Percentiles rank a stretch among this genome's conserved stretches.
These are phyloP conservation scores for Isatis lusitanica DNA, from an alignment of 441 rosid genomes.

Conservation along the genomic window DNA sequence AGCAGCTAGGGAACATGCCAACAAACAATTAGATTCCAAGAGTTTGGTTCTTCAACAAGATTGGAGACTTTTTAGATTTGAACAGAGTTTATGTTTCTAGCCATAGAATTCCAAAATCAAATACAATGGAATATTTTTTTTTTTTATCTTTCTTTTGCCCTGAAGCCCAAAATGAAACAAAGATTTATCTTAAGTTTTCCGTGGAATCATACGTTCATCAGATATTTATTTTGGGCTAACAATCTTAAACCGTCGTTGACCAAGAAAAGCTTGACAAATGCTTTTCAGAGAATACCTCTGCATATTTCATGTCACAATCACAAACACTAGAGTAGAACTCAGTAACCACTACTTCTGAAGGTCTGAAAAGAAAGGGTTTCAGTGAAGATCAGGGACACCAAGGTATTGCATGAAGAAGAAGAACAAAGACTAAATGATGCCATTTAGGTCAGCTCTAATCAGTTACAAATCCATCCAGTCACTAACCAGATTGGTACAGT, in stretches of 20 bases:
- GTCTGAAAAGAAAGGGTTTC: background rate
- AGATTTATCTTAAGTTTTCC: constrained; percentile 4
- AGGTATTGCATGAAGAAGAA: constrained; percentile 3
- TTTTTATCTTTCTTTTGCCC: background rate
- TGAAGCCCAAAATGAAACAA: constrained; percentile 21
- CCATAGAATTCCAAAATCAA: constrained; percentile 15
- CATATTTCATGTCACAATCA: constrained; percentile 24
- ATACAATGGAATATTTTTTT: background rate
- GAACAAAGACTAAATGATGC: background rate
- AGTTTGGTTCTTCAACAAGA: constrained; percentile 10
- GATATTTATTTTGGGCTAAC: background rate
- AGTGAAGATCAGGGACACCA: background rate
- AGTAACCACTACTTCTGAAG: background rate
- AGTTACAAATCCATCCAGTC: too few relatives aligned
- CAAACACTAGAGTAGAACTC: background rate
- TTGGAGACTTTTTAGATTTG: background rate
- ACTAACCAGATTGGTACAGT: too few relatives aligned
- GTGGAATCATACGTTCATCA: constrained; percentile 17
- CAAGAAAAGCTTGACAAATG: background rate
- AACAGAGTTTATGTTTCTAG: constrained; percentile 18
- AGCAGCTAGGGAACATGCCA: constrained; percentile 12
- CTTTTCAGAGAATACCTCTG: background rate
- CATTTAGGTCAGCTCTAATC: too few relatives aligned
- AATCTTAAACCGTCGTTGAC: background rate
- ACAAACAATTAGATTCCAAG: background rate